Evolutionary conservation across 495 filamentous ascomycete species (phyloP), one percentile per base, ranked within the genome.

Genomic region (Entonaema liquescens): DNA sequence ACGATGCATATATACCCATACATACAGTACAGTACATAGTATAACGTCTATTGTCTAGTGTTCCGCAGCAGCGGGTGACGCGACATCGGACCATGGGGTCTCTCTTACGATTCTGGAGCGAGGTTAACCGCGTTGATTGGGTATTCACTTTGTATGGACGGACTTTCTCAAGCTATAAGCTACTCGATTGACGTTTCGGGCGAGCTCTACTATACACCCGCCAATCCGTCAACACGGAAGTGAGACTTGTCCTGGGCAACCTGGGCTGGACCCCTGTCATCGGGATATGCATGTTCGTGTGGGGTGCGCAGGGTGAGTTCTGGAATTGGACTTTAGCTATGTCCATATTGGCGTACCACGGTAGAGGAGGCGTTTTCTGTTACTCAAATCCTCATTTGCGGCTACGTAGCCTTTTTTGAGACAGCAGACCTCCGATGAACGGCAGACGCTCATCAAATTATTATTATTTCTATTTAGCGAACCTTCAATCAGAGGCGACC

Each of bases 251-350:
- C 23, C 49, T 53, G 59, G 38, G 53, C 29, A 62, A 59, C 23
- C 49, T 53, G 59, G 38, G 53, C 29, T 62, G 56, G 53, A 73
- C 63, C 74, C 68, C 72, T 70, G 67, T 54, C 54, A 58, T 70
- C 71, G 67, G 71, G 67, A 65, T 68, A 71, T 76, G 74, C 72
- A 77, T 60, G 59, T 58, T 35, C 61, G 49, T 77, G 75, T 75
- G 75, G 75, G 75, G 75, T 77, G 65, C 67, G 67, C 59, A 65
- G 67, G 59, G 65, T 59, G 33, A 13, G 40, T 70, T 72, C 73
- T 75, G 70, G 54, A 72, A 68, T 68, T 40, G 59, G 65, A 61
- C 65, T 68, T 56, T 56, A 38, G 47, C 29, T 63, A 17, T 59
- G 55, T 59, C 44, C 40, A 36, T 57, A 54, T 42, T 59, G 42